Conservation (phyloP, 352 stramenopile genomes). For the Globisporangium radiosum region DNA sequence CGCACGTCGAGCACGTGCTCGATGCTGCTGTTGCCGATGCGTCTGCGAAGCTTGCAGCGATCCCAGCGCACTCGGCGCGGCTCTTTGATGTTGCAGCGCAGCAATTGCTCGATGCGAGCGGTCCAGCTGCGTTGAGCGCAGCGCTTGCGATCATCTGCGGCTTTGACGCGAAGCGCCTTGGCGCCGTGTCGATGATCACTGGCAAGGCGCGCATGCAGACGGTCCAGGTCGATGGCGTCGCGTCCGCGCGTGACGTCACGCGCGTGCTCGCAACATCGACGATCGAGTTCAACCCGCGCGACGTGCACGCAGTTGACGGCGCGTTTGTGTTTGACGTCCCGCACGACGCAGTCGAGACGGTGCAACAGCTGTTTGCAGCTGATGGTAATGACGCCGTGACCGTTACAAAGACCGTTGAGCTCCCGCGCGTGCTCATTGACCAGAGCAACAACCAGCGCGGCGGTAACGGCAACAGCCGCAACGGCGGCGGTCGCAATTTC, state of each 20-base stretch:
- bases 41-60: constrained; percentile 37
- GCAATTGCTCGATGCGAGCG: constrained; percentile 50
- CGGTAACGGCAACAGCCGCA: constrained; percentile 18
- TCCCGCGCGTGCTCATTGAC: constrained; percentile 51
- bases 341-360: constrained; percentile 28
- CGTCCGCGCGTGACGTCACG: constrained; percentile 43
- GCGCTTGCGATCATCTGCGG: constrained; percentile 69
- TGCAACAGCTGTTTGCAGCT: constrained; percentile 37
- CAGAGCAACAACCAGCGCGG: constrained; percentile 8
- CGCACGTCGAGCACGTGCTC: constrained; percentile 59
- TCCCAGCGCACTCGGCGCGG: constrained; percentile 33
- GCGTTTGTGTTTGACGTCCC: constrained; percentile 71
- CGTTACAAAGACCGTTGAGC: constrained; percentile 40
- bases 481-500: constrained; percentile 9
- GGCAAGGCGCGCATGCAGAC: constrained; percentile 60
- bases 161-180: constrained; percentile 66
- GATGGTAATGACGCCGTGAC: constrained; percentile 24
- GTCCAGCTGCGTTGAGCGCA: constrained; percentile 45
- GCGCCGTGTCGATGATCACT: constrained; percentile 70
- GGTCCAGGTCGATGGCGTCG: constrained; percentile 45
- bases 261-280: constrained; percentile 29
- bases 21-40: constrained; percentile 44
- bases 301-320: constrained; percentile 53
- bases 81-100: constrained; percentile 58
- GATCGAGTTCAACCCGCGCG: constrained; percentile 29